Conservation (phyloP, 352 stramenopile species). For the Halophytophthora batemanensis region DNA sequence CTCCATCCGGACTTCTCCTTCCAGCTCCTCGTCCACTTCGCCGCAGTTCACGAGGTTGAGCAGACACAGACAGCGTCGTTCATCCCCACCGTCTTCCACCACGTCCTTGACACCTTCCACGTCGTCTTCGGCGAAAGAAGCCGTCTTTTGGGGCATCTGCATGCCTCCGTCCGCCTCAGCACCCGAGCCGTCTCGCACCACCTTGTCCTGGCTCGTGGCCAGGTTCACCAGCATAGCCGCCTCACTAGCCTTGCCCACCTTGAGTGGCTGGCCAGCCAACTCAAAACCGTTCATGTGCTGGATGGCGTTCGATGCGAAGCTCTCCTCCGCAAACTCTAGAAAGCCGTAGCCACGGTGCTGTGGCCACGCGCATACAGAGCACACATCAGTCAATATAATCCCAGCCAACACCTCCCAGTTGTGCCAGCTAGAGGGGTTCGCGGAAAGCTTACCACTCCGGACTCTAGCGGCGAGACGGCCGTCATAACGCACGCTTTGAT, state of each 20-base stretch:
- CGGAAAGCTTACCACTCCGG: slow-evolving; percentile 47
- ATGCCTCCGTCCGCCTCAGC: slow-evolving; percentile 6
- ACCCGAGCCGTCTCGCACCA: slow-evolving; percentile 32
- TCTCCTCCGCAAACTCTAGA: slow-evolving; percentile 66
- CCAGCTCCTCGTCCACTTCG: slow-evolving; percentile 69
- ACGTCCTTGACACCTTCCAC: slow-evolving; percentile 58
- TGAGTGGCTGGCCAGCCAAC: slow-evolving; percentile 65
- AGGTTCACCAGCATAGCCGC: slow-evolving; percentile 67
- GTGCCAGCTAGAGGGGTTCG: no score
- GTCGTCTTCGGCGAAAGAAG: slow-evolving; percentile 49
- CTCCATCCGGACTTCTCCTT: slow-evolving; percentile 64
- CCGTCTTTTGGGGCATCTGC: slow-evolving; percentile 21
- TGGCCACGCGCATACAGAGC: background rate
- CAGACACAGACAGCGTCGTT: slow-evolving; percentile 64
- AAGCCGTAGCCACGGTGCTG: slow-evolving; percentile 78
- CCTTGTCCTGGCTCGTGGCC: slow-evolving; percentile 60
- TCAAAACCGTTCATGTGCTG: slow-evolving; percentile 86
- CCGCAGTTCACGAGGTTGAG: slow-evolving; percentile 68
- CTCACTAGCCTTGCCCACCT: slow-evolving; percentile 75
- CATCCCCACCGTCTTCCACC: slow-evolving; percentile 16
- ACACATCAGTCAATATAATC: background rate
- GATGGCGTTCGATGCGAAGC: slow-evolving; percentile 57
- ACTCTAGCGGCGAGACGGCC: slow-evolving; percentile 50
- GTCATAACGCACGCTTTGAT: slow-evolving; percentile 70
- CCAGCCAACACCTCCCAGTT: background rate